These are phyloP conservation scores for Geotrichum reessii DNA, from an alignment of 1,139 yeast genomes.

Conservation along the genomic window DNA sequence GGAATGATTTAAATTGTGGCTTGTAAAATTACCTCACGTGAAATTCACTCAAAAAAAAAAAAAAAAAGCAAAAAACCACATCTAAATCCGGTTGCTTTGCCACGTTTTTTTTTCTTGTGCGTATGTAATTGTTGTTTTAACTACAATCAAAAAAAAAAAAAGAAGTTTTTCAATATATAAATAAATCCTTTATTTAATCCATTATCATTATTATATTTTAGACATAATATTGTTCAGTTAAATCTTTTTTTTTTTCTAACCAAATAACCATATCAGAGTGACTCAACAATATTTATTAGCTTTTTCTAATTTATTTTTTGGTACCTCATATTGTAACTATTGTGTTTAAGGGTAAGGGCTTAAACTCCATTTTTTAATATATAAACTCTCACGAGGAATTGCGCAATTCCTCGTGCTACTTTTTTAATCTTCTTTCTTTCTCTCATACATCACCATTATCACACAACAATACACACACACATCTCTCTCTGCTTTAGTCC, in stretches of 20 bases:
- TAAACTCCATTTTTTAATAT: background rate
- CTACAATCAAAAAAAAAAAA: no score
- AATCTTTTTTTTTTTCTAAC: no score
- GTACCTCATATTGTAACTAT: background rate
- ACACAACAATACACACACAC: background rate
- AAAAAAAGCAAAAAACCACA: no score
- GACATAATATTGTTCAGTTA: background rate
- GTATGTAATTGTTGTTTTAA: no score
- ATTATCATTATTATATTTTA: no score
- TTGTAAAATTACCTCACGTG: background rate
- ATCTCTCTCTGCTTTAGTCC: background rate
- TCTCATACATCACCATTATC: background rate
- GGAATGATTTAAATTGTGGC: background rate
- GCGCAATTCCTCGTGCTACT: slow-evolving; percentile 17
- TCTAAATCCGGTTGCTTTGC: background rate
- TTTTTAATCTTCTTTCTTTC: background rate
- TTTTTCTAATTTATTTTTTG: background rate
- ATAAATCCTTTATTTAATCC: no score
- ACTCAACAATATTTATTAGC: no score
- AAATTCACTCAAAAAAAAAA: background rate
- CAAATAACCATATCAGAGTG: no score
- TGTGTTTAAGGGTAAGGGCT: background rate
- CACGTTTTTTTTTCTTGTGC: background rate
- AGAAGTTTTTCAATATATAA: no score
- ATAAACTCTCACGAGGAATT: slow-evolving; percentile 14